Base-by-base conservation (phyloP, 2,329 filamentous ascomycete species). In the Cercospora berteroae region DNA sequence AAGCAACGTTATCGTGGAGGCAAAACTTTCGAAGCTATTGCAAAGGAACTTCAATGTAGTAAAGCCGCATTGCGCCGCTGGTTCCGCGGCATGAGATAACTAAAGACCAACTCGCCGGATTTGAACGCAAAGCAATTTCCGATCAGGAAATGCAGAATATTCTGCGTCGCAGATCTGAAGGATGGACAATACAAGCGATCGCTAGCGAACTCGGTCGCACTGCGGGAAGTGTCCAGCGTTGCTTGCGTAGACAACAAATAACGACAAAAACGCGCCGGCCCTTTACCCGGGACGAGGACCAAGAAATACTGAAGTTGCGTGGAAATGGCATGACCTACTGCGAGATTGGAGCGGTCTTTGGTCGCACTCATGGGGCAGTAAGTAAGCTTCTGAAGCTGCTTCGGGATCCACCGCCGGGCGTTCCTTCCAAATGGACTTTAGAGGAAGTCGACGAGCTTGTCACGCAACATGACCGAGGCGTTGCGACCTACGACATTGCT, bases 391-490 rank as follows among this genome's bases (percentile, higher is more conserved):
- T n/a, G 10, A 16, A 44, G 20, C 23, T 4, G 20, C 48, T 55
- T 8, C 5, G 1, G 20, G 7, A 29, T 1, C 23, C 48, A 2
- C 20, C 1, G 48, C 48, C 5, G 20, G 2, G 3, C 6, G 20
- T 2, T n/a, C 12, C 20, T 2, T 8, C 48, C 20, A 23, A 9
- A 39, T 60, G 58, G 58, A 25, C 33, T 3, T 2, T 10, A 12
- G 29, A 36, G 7, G 58, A 60, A 44, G 33, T 44, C 12, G 58
- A 60, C 5, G 36, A 44, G 8, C n/a, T 44, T 12, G n/a, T 60
- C 18, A 44, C 20, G 9, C 58, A 60, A 27, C 13, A 60, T n/a
- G 36, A 60, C 27, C 16, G 10, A 44, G 58, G 58, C 13, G 36
- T 60, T 27, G 0, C 12, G 4, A n/a, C 29, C 23, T 4, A 9